Evolutionary conservation across 208 protist genomes (phyloP), one percentile per base, ranked within the genome.

Genomic region (Crithidia bombi): DNA sequence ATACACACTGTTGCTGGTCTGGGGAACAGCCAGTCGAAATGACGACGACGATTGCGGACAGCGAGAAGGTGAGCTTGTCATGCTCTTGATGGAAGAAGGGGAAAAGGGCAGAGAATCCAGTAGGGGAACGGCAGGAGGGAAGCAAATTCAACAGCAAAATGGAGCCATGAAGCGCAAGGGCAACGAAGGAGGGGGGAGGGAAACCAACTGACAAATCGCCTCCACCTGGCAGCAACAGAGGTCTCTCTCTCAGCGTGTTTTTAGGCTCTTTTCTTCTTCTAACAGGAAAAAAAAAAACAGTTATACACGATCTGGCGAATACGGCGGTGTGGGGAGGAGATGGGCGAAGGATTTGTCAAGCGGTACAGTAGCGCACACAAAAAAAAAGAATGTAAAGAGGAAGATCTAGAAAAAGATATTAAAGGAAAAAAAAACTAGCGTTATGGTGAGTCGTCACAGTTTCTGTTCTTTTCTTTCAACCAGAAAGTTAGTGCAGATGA

Each of bases 401-500:
- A 39, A 32, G 11, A 36, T 4, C 6, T 47, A 39, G 25, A 14
- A 39, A 57, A 47, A 38, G 15, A 7, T 21, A 54, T 3, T 11
- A 39, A 67, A 39, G 10, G 33, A 44, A 23, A 56, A 56, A 56
- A 36, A 36, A 56, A 56, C n/a, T n/a, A n/a, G n/a, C n/a, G n/a
- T n/a, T n/a, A n/a, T n/a, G n/a, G n/a, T n/a, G n/a, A n/a, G n/a
- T n/a, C n/a, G n/a, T n/a, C n/a, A n/a, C n/a, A n/a, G n/a, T n/a
- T n/a, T n/a, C n/a, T n/a, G n/a, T n/a, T n/a, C n/a, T n/a, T n/a
- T n/a, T n/a, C n/a, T n/a, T n/a, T n/a, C n/a, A n/a, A n/a, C n/a
- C n/a, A n/a, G n/a, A n/a, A n/a, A n/a, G n/a, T n/a, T n/a, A n/a
- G 51, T 36, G 21, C 43, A 67, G 55, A 74, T 1, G 44, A 73